A percentile compares a stretch with the other conserved stretches of the same genome.
phyloP scores from a whole-genome alignment of 192 early-diverging fungal genomes.

The Linnemannia elongata region DNA sequence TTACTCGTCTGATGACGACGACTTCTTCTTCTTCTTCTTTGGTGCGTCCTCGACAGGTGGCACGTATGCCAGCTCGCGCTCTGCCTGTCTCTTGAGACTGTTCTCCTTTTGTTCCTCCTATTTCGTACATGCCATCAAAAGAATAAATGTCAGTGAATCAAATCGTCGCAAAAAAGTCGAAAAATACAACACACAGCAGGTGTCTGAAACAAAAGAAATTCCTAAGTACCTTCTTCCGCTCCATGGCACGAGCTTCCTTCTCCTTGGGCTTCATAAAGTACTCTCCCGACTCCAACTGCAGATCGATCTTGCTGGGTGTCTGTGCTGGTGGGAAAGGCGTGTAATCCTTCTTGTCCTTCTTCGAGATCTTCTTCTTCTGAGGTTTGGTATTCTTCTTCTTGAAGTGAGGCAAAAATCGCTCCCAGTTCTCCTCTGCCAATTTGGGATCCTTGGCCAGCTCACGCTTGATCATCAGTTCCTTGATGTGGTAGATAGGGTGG shows the following conservation, averaged over 20 bases:
- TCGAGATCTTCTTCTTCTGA: constrained; percentile 71
- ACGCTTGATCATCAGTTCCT: constrained; percentile 98
- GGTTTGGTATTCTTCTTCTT: constrained; percentile 89
- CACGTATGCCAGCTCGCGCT: constrained; percentile 86
- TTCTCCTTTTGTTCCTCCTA: constrained; percentile 77
- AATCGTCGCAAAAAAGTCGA: not conserved
- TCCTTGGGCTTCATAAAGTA: constrained; percentile 90
- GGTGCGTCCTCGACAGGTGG: constrained; percentile 77
- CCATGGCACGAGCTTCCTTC: constrained; percentile 72
- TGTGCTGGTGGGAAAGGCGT: constrained; percentile 94
- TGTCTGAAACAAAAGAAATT: not conserved
- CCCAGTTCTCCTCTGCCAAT: constrained; percentile 94
- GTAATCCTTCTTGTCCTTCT: constrained; percentile 84
- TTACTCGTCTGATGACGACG: constrained; percentile 25
- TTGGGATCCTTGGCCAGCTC: constrained; percentile 98
- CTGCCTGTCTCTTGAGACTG: constrained; percentile 73
- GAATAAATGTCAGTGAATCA: not conserved
- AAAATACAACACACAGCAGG: constrained; percentile 22
- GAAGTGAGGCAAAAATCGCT: constrained; percentile 97
- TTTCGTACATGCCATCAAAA: not conserved
- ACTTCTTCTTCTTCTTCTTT: constrained; percentile 58
- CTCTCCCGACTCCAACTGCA: constrained; percentile 95
- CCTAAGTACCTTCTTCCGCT: constrained; percentile 74
- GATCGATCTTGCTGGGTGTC: constrained; percentile 88
- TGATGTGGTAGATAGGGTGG: constrained; percentile 99